A percentile compares a stretch with the other conserved stretches of the same genome.
Conservation (phyloP, 805 yeast genomes). For the Saccharomycopsis sp. region DNA sequence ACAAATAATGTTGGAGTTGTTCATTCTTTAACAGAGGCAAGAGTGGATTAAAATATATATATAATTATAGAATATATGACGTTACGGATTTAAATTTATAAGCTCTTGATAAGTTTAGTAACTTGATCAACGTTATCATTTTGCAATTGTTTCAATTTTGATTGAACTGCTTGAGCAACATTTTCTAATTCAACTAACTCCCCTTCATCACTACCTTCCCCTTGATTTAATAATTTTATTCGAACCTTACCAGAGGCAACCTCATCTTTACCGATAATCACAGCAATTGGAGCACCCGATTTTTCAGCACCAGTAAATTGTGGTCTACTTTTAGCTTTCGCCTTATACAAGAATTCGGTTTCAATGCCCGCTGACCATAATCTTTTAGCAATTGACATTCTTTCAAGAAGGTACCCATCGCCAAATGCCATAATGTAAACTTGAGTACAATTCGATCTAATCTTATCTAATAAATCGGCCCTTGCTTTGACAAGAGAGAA, state of each 20-base stretch:
- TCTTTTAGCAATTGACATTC: conserved; percentile 77
- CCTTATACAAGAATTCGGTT: conserved; percentile 85
- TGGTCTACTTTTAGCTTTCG: conserved; percentile 90
- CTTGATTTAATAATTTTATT: conserved; percentile 84
- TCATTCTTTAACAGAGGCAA: conserved; percentile 35
- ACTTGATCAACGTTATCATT: conserved; percentile 31
- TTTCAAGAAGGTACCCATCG: conserved; percentile 89
- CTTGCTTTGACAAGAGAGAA: conserved; percentile 85
- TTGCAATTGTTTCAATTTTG: conserved; percentile 52
- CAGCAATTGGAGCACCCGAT: conserved; percentile 83
- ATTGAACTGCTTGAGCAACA: conserved; percentile 46
- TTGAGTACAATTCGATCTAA: conserved; percentile 84
- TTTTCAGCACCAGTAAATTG: conserved; percentile 98
- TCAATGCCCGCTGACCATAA: conserved; percentile 88
- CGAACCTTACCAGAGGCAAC: conserved; percentile 72
- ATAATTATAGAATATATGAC: no score
- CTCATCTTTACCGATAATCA: conserved; percentile 94
- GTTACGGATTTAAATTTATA: conserved; percentile 4
- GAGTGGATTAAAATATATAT: conserved; percentile 31
- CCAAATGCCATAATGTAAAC: conserved; percentile 97
- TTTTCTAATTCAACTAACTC: conserved; percentile 60
- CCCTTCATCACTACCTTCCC: conserved; percentile 83
- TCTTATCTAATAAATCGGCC: conserved; percentile 48
- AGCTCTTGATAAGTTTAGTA: conserved; percentile 6
- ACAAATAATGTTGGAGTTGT: conserved; percentile 50